Evolutionary conservation across 1,139 yeast species (phyloP), one percentile per base, ranked within the genome.

Genomic region (Komagataea norvegica): DNA sequence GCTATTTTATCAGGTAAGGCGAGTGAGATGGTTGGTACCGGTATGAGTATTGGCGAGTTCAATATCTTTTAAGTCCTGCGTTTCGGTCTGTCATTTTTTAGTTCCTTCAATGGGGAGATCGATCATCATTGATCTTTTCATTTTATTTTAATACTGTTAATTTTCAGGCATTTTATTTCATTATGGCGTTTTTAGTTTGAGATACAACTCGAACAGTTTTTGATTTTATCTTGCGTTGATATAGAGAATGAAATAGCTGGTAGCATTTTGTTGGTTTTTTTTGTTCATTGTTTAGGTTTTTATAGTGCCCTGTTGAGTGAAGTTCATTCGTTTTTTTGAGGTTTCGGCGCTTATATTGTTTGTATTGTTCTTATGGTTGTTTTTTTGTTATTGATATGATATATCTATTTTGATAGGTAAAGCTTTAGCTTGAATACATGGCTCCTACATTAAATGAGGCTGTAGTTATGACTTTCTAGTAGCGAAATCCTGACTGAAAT

Each of bases 1-100:
- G 68, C 73, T 27, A 62, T 72, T 37, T 51, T 68, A 35, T 59
- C 70, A 24, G 77, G 77, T 36, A 66, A 60, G 49, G 74, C 75
- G 31, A 68, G 73, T 46, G 77, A 72, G 55, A 72, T 72, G 72
- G 71, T 72, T 40, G 69, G 76, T 41, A 63, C 72, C 32, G 74
- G 75, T 27, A 65, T 72, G 46, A 55, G 70, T 46, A 62, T 70
- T 49, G 69, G 70, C 51, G 77, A 72, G 47, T 70, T 71, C 51
- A 66, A 66, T 11, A 26, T 39, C 22, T 31, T 34, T 30, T 31
- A 18, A 33, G 6, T 28, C 19, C 19, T 9, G 11, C 16, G 22
- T 8, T 25, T 24, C 5, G 11, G 19, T 23, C 26, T 33, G 8
- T 31, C 24, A 14, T 25, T 25, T 36, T 38, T 32, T 30, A 21